Percentiles rank a stretch among this genome's conserved stretches.
phyloP scores from a whole-genome alignment of 2,329 filamentous ascomycete genomes.

The Pseudophaeomoniella oleicola region DNA sequence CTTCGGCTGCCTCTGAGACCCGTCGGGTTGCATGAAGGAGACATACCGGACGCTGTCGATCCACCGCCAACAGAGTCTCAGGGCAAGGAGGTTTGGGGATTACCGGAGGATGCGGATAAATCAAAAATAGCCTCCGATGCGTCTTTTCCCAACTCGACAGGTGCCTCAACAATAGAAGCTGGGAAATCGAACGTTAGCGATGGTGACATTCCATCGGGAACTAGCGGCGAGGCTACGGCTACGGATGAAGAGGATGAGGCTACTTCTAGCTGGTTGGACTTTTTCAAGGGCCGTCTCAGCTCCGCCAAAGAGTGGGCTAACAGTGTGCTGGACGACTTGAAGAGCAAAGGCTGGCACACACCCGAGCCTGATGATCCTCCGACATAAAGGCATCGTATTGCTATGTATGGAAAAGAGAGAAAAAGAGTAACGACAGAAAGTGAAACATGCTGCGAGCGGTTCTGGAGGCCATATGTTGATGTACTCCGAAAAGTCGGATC shows the following conservation, averaged over 20 bases:
- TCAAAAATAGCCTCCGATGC: background rate
- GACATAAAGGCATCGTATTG: too few species aligned
- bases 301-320: slow-evolving; percentile 14
- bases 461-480: too few species aligned
- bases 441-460: too few species aligned
- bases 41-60: slow-evolving; percentile 12
- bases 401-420: too few species aligned
- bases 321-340: slow-evolving; percentile 11
- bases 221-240: background rate
- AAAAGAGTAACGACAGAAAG: too few species aligned
- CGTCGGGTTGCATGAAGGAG: slow-evolving; percentile 29
- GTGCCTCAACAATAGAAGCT: slow-evolving; percentile 4
- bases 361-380: background rate
- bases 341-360: slow-evolving; percentile 6
- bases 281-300: slow-evolving; percentile 10
- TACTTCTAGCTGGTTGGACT: slow-evolving; percentile 10
- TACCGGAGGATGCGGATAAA: slow-evolving; percentile 3
- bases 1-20: slow-evolving; percentile 37
- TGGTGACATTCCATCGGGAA: background rate
- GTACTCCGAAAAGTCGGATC: too few species aligned
- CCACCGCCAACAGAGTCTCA: background rate
- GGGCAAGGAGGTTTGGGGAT: slow-evolving; percentile 3
- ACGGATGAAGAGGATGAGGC: slow-evolving; percentile 1
- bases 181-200: slow-evolving; percentile 3
- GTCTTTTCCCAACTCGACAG: background rate